A percentile compares a stretch with the other conserved stretches of the same genome.
Evolutionary conservation across 2,329 filamentous ascomycete species (phyloP).

Genomic region (Leptographium procerum): DNA sequence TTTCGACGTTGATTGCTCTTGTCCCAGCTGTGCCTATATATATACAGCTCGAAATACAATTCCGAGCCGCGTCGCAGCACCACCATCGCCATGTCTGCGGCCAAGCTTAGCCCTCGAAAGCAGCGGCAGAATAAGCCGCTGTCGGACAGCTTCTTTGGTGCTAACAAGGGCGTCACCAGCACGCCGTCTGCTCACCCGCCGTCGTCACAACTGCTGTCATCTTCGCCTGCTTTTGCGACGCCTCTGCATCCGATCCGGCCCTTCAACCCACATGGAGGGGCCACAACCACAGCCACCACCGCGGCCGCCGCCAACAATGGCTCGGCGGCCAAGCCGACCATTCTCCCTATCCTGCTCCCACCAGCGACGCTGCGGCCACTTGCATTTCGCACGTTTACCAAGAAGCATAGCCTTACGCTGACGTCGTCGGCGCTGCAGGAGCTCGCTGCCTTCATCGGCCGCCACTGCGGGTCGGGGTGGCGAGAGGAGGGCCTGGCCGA

Average conservation of each 20-base stretch:
- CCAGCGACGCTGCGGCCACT: slow-evolving; percentile 77
- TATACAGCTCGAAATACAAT: not conserved
- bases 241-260: slow-evolving; percentile 68
- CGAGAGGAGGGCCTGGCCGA: slow-evolving; percentile 90
- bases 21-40: too few species aligned
- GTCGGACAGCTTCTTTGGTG: slow-evolving; percentile 27
- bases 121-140: slow-evolving; percentile 19
- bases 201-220: slow-evolving; percentile 64
- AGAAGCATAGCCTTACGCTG: slow-evolving; percentile 90
- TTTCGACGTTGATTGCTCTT: too few species aligned
- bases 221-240: slow-evolving; percentile 82
- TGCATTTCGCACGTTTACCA: slow-evolving; percentile 91
- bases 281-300: too few species aligned
- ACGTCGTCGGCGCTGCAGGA: slow-evolving; percentile 77
- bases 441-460: slow-evolving; percentile 80
- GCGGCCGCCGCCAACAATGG: slow-evolving; percentile 77
- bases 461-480: slow-evolving; percentile 93
- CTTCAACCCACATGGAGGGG: slow-evolving; percentile 27
- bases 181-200: slow-evolving; percentile 12
- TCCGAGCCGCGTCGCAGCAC: slow-evolving; percentile 10
- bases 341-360: slow-evolving; percentile 82
- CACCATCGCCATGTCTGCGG: slow-evolving; percentile 9
- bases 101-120: slow-evolving; percentile 16
- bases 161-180: slow-evolving; percentile 16
- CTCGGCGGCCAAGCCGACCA: slow-evolving; percentile 45